Base-by-base conservation (phyloP, 768 basidiomycete species). In the Boletellus ananiceps region DNA sequence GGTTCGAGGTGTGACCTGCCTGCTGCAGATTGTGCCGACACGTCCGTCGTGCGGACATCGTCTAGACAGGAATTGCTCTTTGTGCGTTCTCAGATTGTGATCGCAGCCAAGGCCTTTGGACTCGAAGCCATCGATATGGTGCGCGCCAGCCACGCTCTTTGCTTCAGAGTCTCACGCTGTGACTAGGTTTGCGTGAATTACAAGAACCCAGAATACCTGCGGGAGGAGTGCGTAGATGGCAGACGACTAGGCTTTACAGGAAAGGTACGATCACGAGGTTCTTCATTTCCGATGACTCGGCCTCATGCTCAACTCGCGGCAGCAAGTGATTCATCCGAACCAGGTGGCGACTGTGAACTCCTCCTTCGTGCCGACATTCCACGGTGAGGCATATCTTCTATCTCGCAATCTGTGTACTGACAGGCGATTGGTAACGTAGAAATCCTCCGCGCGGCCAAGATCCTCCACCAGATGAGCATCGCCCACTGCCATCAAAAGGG, bases 281-380 rank as follows among this genome's bases (percentile, higher is more conserved):
- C 11, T 13, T 44, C 35, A 13, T 37, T 33, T 8, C 39, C 12
- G 29, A 27, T 49, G 53, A 46, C n/a, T 21, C 27, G 36, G 33
- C 16, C 38, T 44, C 32, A 51, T 40, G 19, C 21, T 44, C 18
- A 37, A 31, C 37, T 27, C 49, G 16, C 32, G 41, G 40, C 64
- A 93, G 90, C 94, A 97, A 93, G 91, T 88, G 2, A 94, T 97
- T 35, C 94, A 97, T 65, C 94, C 94, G 0, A 71, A 72, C 21
- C 94, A 97, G 67, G 80, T 95, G 4, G 76, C 78, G 31, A 74
- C 78, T 7, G 88, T 94, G 21, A 88, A 94, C 51, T 69, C 76
- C 6, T 83, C 85, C 1, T 97, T 87, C 64, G 79, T 89, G 0
- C 93, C 93, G 0, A 82, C 82, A 0, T 65, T 72, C 15, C 68